phyloP scores from a whole-genome alignment of 129 eudicot genomes.

The Smallanthus sonchifolius region DNA sequence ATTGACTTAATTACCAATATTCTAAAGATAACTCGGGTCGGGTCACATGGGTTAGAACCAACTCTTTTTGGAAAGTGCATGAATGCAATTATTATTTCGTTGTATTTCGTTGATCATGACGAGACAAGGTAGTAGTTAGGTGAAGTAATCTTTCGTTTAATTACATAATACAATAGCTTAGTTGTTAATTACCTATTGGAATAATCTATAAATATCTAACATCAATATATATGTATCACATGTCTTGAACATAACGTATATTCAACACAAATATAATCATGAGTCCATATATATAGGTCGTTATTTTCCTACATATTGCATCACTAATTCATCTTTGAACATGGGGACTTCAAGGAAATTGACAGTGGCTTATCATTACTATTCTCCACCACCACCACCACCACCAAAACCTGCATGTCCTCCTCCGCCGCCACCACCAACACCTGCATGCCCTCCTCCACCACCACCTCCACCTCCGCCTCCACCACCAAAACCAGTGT shows the following conservation, averaged over 20 bases:
- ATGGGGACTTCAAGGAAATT: conserved; percentile 33
- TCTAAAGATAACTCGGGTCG: conserved; percentile 9
- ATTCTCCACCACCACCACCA: conserved; percentile 42
- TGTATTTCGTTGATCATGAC: conserved; percentile 25
- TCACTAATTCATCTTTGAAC: conserved; percentile 1
- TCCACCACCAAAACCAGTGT: conserved; percentile 28
- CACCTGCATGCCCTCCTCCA: conserved; percentile 28
- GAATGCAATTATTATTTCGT: background rate
- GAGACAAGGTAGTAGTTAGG: conserved; percentile 29
- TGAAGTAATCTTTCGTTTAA: conserved; percentile 2
- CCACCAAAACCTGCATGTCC: too few relatives aligned
- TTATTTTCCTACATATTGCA: background rate
- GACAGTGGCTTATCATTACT: conserved; percentile 34
- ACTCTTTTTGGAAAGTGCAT: background rate
- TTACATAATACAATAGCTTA: background rate
- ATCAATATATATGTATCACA: conserved; percentile 2
- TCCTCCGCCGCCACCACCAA: conserved; percentile 19
- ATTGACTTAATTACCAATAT: background rate
- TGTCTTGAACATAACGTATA: conserved; percentile 20
- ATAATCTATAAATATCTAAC: background rate
- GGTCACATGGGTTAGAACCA: conserved; percentile 27
- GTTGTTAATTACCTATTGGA: background rate
- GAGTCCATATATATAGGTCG: background rate
- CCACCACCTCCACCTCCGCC: conserved; percentile 26
- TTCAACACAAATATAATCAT: conserved; percentile 7